Evolutionary conservation across 2,329 filamentous ascomycete genomes (phyloP).

Genomic region (Diaporthe vexans): DNA sequence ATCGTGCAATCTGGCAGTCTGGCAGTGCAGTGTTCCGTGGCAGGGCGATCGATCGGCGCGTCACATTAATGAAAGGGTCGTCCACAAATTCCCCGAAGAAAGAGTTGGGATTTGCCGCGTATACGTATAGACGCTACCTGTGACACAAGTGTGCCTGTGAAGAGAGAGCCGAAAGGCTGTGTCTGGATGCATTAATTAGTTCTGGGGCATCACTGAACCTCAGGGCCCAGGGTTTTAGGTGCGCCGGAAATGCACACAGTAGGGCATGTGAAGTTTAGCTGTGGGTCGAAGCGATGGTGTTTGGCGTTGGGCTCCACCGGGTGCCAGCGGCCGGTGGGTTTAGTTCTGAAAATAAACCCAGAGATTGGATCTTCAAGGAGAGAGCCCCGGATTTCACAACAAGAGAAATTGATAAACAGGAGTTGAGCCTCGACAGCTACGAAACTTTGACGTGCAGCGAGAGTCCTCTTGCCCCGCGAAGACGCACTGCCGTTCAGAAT

Average conservation of each 20-base stretch:
- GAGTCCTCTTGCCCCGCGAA: slow-evolving; percentile 6
- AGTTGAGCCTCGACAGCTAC: slow-evolving; percentile 29
- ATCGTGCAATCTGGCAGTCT: slow-evolving; percentile 8
- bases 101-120: slow-evolving; percentile 1
- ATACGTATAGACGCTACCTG: not conserved
- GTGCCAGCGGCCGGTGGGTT: slow-evolving; percentile 30
- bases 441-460: slow-evolving; percentile 31
- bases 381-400: slow-evolving; percentile 29
- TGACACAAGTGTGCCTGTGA: not conserved
- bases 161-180: not conserved
- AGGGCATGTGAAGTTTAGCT: not conserved
- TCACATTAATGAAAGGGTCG: slow-evolving; percentile 31
- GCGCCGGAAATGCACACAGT: not conserved
- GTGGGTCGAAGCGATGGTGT: slow-evolving; percentile 25
- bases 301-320: slow-evolving; percentile 24
- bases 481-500: not conserved
- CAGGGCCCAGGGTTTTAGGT: slow-evolving; percentile 17
- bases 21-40: slow-evolving; percentile 4
- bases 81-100: slow-evolving; percentile 24
- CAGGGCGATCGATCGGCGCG: slow-evolving; percentile 24
- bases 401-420: slow-evolving; percentile 33
- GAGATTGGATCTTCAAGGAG: slow-evolving; percentile 40
- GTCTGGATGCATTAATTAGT: slow-evolving; percentile 20
- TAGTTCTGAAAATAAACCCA: slow-evolving; percentile 40
- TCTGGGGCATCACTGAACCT: slow-evolving; percentile 13